Base-by-base conservation (phyloP, 345 rosid species). In the Lepidium sativum region DNA sequence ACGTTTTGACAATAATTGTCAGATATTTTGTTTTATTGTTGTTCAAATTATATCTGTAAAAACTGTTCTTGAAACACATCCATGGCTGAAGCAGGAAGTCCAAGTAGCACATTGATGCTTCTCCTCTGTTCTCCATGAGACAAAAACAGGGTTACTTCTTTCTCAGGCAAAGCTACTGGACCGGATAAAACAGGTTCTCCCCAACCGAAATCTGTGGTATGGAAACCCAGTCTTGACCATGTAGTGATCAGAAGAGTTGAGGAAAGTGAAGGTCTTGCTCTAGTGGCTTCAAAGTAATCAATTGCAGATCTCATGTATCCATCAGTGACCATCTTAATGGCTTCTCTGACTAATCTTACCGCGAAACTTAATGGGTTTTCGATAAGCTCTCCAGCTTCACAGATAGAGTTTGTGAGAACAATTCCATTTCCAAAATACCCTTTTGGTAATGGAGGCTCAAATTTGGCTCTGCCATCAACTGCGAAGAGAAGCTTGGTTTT, bases 381-480 rank as follows among this genome's bases (percentile, higher is more conserved):
- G n/a, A 72, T 71, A 18, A 92, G 77, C 40, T 86, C 89, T 8
- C 89, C 81, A 16, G 92, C 96, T 68, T 74, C 52, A 74, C 87
- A 85, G 20, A 84, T 73, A 0, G 95, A 79, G 61, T 85, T 86
- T 60, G 96, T 86, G 61, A 88, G 78, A 67, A 85, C 87, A 31
- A 92, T 84, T 39, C 96, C 98, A 72, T 92, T 92, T 8, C 98
- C 98, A 2, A 81, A 88, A 55, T 92, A 88, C 8, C 98, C 91
- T 77, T 81, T 78, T 25, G 98, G 98, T 7, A 92, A 37, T n/a
- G 83, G 78, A 21, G 98, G 92, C 10, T 71, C 78, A 63, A 88
- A 88, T 68, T 82, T 92, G n/a, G 85, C 35, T 78, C 98, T 74
- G 8, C 95, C 96, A 59, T 92, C 96, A 38, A 92, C 96, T 0